Evolutionary conservation across 2,329 filamentous ascomycete genomes (phyloP).

Genomic region (Alternaria incomplexa): DNA sequence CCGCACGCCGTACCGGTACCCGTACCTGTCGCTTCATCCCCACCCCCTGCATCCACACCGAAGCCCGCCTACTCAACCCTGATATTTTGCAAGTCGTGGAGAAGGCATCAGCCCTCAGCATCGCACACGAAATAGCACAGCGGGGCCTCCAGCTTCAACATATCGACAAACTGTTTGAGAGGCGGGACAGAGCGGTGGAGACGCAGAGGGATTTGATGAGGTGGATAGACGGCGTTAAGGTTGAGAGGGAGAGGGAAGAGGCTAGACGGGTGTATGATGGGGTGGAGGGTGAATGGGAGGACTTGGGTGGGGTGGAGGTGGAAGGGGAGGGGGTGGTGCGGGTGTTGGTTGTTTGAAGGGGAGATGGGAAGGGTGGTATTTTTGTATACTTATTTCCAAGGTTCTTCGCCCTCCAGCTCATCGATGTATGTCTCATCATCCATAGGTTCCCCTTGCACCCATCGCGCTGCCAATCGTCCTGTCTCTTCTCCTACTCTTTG

Average conservation of each 20-base stretch:
- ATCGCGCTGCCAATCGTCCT: constrained; percentile 44
- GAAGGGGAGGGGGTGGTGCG: neutral
- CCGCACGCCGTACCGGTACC: neutral
- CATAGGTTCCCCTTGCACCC: constrained; percentile 29
- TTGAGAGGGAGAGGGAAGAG: neutral
- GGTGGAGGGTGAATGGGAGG: neutral
- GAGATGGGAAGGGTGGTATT: too few species aligned
- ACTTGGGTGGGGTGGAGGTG: neutral
- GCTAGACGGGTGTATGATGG: neutral
- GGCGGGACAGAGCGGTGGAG: neutral
- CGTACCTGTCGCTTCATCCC: neutral
- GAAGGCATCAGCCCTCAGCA: neutral
- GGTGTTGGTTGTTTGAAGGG: neutral
- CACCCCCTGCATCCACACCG: neutral
- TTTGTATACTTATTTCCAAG: too few species aligned
- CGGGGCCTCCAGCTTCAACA: fast-evolving
- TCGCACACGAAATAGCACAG: neutral
- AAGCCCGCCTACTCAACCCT: neutral
- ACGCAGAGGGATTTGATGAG: neutral
- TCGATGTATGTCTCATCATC: constrained; percentile 13
- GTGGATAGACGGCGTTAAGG: neutral
- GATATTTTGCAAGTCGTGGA: too few species aligned
- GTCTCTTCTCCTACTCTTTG: constrained; percentile 37
- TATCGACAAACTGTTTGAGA: neutral
- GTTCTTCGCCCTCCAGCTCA: neutral